Evolutionary conservation across 2,329 filamentous ascomycete genomes (phyloP), one percentile per base, ranked within the genome.

Genomic region (Aureobasidium mangrovei): DNA sequence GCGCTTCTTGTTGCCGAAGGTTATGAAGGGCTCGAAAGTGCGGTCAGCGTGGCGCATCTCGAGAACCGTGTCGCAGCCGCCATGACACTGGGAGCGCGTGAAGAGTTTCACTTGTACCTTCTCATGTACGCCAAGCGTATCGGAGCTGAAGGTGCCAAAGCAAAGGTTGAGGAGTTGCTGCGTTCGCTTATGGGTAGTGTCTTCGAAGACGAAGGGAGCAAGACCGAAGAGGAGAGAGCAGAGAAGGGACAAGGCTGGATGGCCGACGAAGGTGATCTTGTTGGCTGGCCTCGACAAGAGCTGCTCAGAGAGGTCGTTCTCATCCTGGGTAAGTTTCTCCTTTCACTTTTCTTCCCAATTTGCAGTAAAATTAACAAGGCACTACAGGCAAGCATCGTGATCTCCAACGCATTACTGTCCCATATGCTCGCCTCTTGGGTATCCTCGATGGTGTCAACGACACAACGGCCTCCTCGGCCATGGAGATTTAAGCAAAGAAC

Each of bases 101-200:
- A 97, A 56, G 93, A 98, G 67, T 98, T 97, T 72, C 83, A 89
- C 55, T 77, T 95, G 1, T 97, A 97, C 65, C 74, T 98, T n/a
- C 86, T 90, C 64, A 97, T 97, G 90, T 98, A 98, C 65, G 91
- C 91, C 3, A 97, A 96, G 73, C 84, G 93, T 0, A 80, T 98
- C 4, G 93, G 93, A 1, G 89, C 90, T 0, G 94, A 98, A 69
- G 90, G 90, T 0, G 74, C 91, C 49, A 83, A 85, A 61, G 78
- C 82, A 55, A 98, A 98, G 72, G 90, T 96, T 2, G 91, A 97
- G 67, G 94, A 98, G 72, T 75, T 98, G 7, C 74, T 97, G 29
- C 85, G 88, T 61, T 86, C 82, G 43, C 74, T 98, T 40, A 76
- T 95, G 46, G 90, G 91, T 6, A 86, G 87, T 4, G 67, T 84